Base-by-base conservation (phyloP, 371 early-diverging fungal species). In the Chytridiales sp. region DNA sequence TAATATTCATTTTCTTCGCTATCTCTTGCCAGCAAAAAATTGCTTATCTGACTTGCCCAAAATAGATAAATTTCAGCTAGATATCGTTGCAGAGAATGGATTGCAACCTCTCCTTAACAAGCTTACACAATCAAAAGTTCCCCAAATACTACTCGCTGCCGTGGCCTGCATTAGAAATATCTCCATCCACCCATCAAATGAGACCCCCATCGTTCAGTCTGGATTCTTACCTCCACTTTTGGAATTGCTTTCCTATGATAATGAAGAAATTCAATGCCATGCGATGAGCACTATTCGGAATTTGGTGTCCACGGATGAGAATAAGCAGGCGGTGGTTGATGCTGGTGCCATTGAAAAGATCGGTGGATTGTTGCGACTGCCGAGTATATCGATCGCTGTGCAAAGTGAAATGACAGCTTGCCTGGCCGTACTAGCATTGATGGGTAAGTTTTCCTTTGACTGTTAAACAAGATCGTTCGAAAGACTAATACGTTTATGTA, bases 111-210 rank as follows among this genome's bases (percentile, higher is more conserved):
- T 93, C 1, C 75, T 89, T 4, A 82, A 85, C 29, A 79, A 90
- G 43, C 73, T 93, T 35, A n/a, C n/a, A n/a, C 85, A 89, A 68
- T 89, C 91, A 26, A 81, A 85, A 0, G 87, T 88, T 58, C 75
- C 85, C 34, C 87, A 90, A 24, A 77, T 92, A 58, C 89, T 90
- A 24, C 70, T 90, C 2, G 91, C 94, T 1, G 90, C 94, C 3
- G 91, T 91, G n/a, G 95, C 95, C 17, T 94, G 94, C 66, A 81
- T 94, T 55, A 87, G 95, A 54, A 95, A 95, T 69, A 85, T 95
- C 53, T 93, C 93, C 48, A 95, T 95, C 49, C 91, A 92, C 63
- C 85, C 91, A 4, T 75, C 83, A 27, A 93, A 93, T 69, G 93
- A 93, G 65, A 82, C 85, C 8, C 89, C 91, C 21, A 90, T 94